Percentiles rank a stretch among this genome's conserved stretches.
Conservation (phyloP, 768 basidiomycete species). For the Cystofilobasidium capitatum region DNA sequence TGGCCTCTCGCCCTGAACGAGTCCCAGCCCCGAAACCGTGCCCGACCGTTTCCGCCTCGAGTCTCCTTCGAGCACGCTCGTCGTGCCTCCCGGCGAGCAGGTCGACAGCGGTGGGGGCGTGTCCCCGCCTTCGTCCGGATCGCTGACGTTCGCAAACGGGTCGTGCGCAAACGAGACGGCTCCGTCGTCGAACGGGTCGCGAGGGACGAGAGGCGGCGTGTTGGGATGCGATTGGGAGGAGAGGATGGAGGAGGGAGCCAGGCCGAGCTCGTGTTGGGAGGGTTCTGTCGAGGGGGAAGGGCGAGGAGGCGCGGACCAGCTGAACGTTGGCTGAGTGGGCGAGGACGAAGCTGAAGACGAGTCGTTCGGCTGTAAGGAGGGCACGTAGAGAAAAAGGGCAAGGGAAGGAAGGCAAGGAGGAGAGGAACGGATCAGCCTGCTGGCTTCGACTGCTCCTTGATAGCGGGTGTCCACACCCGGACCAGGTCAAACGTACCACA, state of each 20-base stretch:
- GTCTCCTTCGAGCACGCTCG: not conserved
- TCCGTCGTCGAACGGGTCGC: slow-evolving; percentile 25
- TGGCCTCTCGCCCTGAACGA: not conserved
- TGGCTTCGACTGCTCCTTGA: too few relatives aligned
- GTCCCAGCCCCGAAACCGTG: not conserved
- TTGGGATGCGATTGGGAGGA: not conserved
- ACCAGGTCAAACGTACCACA: not conserved
- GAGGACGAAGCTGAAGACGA: not conserved
- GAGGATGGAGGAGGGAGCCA: not conserved
- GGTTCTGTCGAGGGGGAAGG: not conserved
- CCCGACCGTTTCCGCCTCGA: not conserved
- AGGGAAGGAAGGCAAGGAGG: too few relatives aligned
- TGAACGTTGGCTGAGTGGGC: not conserved
- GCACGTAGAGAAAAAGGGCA: not conserved
- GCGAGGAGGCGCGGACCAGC: not conserved
- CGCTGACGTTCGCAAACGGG: slow-evolving; percentile 24
- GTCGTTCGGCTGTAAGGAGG: not conserved
- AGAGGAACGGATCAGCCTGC: not conserved
- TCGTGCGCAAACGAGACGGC: slow-evolving; percentile 25
- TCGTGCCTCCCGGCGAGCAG: not conserved
- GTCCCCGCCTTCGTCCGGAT: slow-evolving; percentile 14
- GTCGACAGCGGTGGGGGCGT: not conserved
- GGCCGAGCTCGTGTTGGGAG: not conserved
- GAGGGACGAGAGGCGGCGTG: slow-evolving; percentile 13
- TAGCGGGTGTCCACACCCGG: not conserved